A percentile compares a stretch with the other conserved stretches of the same genome.
These are phyloP conservation scores for Quercus phellos DNA, from an alignment of 331 rosid genomes.

Conservation along the genomic window DNA sequence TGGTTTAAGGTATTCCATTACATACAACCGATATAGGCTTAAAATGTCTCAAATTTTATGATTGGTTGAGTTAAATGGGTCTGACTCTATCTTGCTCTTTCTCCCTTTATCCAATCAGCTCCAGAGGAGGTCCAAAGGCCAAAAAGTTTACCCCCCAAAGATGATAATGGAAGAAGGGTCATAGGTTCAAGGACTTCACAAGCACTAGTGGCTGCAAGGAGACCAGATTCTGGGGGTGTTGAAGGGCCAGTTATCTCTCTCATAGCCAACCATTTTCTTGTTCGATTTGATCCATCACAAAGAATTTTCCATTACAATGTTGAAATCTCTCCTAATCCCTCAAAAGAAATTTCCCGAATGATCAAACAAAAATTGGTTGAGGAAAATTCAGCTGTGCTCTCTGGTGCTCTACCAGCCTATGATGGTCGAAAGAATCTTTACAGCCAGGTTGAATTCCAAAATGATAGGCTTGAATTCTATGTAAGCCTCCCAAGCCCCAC, in stretches of 20 bases:
- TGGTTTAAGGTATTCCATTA: background rate
- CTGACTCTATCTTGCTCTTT: constrained; percentile 24
- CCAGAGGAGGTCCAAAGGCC: constrained; percentile 44
- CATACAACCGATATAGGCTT: background rate
- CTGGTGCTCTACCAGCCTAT: constrained; percentile 71
- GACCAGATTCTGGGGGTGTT: constrained; percentile 95
- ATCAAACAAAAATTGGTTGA: constrained; percentile 73
- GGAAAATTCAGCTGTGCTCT: constrained; percentile 58
- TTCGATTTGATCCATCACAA: constrained; percentile 63
- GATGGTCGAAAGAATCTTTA: constrained; percentile 93
- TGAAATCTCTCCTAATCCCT: constrained; percentile 83
- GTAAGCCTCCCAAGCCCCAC: constrained; percentile 67
- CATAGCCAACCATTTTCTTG: constrained; percentile 93
- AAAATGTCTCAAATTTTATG: background rate
- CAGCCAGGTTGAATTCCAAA: constrained; percentile 72
- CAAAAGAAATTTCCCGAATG: constrained; percentile 72
- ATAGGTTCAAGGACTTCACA: constrained; percentile 42
- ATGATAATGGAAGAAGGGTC: constrained; percentile 45
- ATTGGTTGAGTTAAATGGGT: background rate
- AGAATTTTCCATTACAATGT: constrained; percentile 90
- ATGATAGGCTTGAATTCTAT: constrained; percentile 78
- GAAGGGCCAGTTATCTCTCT: constrained; percentile 79
- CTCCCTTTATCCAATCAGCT: constrained; percentile 28
- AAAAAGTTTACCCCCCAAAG: constrained; percentile 31
- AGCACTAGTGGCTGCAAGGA: constrained; percentile 60